phyloP scores from a whole-genome alignment of 495 filamentous ascomycete genomes.

The Hyaloscypha variabilis region DNA sequence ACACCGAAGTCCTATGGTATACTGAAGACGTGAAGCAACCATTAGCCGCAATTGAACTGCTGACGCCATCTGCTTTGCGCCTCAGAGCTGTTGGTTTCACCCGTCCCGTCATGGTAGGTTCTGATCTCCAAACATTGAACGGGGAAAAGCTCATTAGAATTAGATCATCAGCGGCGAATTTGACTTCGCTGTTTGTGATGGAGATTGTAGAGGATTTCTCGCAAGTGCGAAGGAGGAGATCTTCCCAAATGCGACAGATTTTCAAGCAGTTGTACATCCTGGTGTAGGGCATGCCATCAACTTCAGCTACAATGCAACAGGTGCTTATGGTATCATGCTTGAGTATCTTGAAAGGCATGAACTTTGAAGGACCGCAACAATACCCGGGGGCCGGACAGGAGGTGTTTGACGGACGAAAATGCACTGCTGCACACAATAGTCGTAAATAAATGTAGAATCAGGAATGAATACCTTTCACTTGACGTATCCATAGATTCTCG shows the following conservation, averaged over 20 bases:
- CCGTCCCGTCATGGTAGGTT: no score
- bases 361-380: no score
- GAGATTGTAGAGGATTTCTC: conserved; percentile 3
- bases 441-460: no score
- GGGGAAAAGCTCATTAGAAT: not conserved
- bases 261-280: conserved; percentile 9
- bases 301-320: conserved; percentile 19
- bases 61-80: no score
- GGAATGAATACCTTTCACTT: no score
- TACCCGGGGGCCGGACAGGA: no score
- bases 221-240: no score
- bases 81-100: no score
- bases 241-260: conserved; percentile 14
- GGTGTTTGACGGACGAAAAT: no score
- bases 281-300: conserved; percentile 13
- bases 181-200: conserved; percentile 13
- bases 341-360: conserved; percentile 7
- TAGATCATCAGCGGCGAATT: conserved; percentile 5
- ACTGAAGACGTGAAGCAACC: conserved; percentile 14
- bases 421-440: no score
- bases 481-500: no score
- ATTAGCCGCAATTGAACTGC: conserved; percentile 1
- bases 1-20: conserved; percentile 17
- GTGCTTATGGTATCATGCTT: conserved; percentile 5
- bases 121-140: no score